Base-by-base conservation (phyloP, 2,329 filamentous ascomycete species). In the Exophiala bonariae region DNA sequence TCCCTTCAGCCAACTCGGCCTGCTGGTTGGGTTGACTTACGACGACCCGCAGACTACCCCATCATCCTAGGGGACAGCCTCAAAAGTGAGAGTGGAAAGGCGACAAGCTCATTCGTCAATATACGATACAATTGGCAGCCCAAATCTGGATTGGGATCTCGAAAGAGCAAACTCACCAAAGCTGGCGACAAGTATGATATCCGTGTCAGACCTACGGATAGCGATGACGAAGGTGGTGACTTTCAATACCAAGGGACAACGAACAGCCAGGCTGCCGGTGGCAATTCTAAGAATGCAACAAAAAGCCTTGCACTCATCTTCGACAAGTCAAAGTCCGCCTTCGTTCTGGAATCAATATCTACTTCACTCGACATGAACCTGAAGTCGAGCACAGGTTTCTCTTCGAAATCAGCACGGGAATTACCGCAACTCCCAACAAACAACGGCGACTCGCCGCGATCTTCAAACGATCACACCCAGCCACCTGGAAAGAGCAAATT, bases 311-410 rank as follows among this genome's bases (percentile, higher is more conserved):
- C 78, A 8, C 77, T 95, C 41, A 79, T 92, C 48, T 93, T 92
- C 62, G 87, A 95, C 66, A 77, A 85, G 7, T 73, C 76, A 14
- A 82, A 81, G 42, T 82, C 92, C 61, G 85, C 79, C 46, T 93
- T 93, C 57, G 82, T 93, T 20, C 77, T 96, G 44, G 89, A 96
- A 70, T 83, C 82, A 41, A 74, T 96, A 44, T 82, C 89, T 63
- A 86, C 84, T n/a, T 83, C 84, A 31, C 86, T 95, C 68, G 85
- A 89, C 61, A 91, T 96, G 85, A 96, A 96, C 66, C 71, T 96
- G 44, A 82, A 80, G 42, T 81, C 78, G 45, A 82, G 82, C 11
- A 87, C 86, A 2, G 40, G 42, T n/a, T 41, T 49, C 22, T 38
- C 50, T 7, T 36, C 38, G 17, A 48, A 47, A 31, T 42, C 42